Base-by-base conservation (phyloP, 805 yeast genomes). In the Novakomyces olei region DNA sequence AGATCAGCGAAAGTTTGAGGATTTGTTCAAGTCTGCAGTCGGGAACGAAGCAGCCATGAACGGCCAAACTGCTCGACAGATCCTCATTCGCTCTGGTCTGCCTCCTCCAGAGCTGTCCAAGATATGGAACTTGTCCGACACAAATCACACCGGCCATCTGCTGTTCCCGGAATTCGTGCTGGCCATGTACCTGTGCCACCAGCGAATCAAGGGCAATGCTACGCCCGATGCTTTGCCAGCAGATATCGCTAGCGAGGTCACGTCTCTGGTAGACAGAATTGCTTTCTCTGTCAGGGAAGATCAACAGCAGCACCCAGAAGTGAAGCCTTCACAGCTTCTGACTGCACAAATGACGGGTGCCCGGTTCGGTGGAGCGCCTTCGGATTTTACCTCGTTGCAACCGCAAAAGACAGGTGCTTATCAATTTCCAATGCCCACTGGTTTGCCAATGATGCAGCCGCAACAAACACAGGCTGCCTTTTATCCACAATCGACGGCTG, bases 91-190 rank as follows among this genome's bases (percentile, higher is more conserved):
- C 42, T 81, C 94, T 0, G 78, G 79, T 5, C 59, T 85, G 34
- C 59, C 68, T 27, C 80, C 92, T 2, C 60, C 66, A 17, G 68
- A 72, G 27, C 61, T 85, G 43, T 85, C 85, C 2, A 79, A 69
- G 43, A 75, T 85, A 38, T 85, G 96, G 96, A n/a, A 15, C 9
- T 19, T 85, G 36, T 67, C 92, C n/a, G 96, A 85, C 47, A 73
- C 92, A 2, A 76, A 72, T 43, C 74, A 69, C 44, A 72, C 88
- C 5, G 96, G 96, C 2, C 63, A 69, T 35, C 64, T 85, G 38
- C 55, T 85, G 43, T 85, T 83, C 48, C 96, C 96, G 2, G 95
- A 85, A 51, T 85, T 85, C 60, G 92, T 92, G 10, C 60, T 85
- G 41, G 81, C 93, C 12, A 69, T 85, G 61, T 85, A 81, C 51